phyloP scores from a whole-genome alignment of 2,329 filamentous ascomycete species.

The Aspergillus pseudotamarii region DNA sequence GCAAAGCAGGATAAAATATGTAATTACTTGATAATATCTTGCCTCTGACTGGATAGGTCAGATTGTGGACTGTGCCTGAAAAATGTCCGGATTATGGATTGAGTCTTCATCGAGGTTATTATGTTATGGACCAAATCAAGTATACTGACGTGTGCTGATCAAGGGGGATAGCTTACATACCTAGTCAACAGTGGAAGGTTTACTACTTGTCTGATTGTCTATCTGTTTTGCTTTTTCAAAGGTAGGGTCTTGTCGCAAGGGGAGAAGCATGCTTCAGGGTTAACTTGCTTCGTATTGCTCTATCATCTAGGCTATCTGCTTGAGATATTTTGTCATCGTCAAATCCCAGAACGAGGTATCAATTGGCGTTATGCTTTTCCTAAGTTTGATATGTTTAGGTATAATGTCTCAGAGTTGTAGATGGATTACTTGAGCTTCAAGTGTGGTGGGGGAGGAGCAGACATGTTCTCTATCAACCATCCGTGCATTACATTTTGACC shows the following conservation, averaged over 20 bases:
- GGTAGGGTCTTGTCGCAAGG: neutral
- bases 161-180: neutral
- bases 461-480: neutral
- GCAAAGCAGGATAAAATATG: neutral
- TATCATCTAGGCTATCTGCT: neutral
- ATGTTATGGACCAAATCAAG: neutral
- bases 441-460: neutral
- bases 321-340: neutral
- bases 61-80: neutral
- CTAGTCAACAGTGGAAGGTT: neutral
- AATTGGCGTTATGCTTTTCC: neutral
- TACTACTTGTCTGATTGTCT: neutral
- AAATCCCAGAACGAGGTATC: neutral
- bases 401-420: neutral
- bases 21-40: neutral
- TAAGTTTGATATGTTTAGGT: neutral
- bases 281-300: neutral
- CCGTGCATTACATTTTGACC: neutral
- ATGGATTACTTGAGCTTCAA: neutral
- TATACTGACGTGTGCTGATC: neutral
- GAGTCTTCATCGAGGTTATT: neutral
- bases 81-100: neutral
- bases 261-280: neutral
- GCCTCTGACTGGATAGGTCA: neutral
- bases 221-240: neutral